These are phyloP conservation scores for Fusarium scirpi DNA, from an alignment of 2,329 filamentous ascomycete genomes.

Conservation along the genomic window DNA sequence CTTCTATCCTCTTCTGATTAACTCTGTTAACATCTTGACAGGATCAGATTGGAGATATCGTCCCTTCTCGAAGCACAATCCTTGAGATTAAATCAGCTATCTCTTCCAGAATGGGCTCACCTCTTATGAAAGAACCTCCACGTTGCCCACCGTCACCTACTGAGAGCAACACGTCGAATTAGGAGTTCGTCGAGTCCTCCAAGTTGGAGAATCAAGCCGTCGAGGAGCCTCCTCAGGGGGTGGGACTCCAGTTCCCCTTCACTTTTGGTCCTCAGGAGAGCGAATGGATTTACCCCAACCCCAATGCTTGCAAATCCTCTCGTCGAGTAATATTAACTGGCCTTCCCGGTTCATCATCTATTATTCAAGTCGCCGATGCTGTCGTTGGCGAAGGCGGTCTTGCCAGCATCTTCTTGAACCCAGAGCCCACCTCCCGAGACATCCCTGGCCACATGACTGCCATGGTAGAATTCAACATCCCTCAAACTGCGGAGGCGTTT, in stretches of 20 bases:
- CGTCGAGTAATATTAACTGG: slow-evolving; percentile 44
- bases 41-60: not conserved
- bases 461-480: not conserved
- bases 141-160: not conserved
- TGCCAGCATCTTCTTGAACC: slow-evolving; percentile 8
- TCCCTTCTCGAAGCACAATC: not conserved
- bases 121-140: not conserved
- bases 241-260: not conserved
- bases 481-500: slow-evolving; percentile 40
- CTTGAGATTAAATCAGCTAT: not conserved
- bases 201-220: not conserved
- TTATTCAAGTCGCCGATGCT: slow-evolving; percentile 36
- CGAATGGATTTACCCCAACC: not conserved
- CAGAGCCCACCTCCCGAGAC: not conserved
- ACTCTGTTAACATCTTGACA: not conserved
- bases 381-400: slow-evolving; percentile 34
- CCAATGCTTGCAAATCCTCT: not conserved
- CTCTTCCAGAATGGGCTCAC: not conserved
- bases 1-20: not conserved
- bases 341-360: slow-evolving; percentile 23
- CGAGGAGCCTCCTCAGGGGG: not conserved
- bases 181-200: not conserved
- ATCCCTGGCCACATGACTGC: not conserved
- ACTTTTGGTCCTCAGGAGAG: not conserved
- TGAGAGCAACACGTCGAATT: not conserved